Conservation (phyloP, 1,139 yeast species). For the Yamadazyma diospyri region DNA sequence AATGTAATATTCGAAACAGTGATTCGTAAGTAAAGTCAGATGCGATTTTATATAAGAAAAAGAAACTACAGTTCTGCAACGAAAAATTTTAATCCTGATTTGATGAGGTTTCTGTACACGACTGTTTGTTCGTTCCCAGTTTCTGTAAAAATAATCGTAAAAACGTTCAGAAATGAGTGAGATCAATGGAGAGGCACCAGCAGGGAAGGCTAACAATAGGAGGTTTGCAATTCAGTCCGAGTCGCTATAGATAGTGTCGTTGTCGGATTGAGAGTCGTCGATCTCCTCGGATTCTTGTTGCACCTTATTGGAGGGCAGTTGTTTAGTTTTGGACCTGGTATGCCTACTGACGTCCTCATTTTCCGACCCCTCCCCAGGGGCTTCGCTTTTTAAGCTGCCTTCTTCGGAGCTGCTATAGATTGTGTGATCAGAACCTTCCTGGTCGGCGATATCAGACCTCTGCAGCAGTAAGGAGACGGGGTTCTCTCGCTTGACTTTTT, state of each 20-base stretch:
- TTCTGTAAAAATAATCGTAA: too few species aligned
- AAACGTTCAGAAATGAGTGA: too few species aligned
- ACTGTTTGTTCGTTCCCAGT: conserved; percentile 2
- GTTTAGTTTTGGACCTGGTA: not conserved
- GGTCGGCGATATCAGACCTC: too few species aligned
- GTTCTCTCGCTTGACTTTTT: too few species aligned
- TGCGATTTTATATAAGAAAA: too few species aligned
- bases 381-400: not conserved
- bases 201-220: not conserved
- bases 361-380: not conserved
- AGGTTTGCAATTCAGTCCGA: conserved; percentile 1
- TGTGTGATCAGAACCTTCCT: conserved; percentile 2
- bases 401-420: conserved; percentile 1
- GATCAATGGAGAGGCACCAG: not conserved
- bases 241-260: conserved; percentile 4
- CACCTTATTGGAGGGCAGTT: not conserved
- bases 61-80: too few species aligned
- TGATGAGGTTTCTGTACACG: conserved; percentile 1
- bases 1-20: too few species aligned
- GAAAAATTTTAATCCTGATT: conserved; percentile 2
- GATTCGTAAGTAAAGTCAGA: too few species aligned
- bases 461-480: too few species aligned
- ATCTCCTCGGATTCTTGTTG: too few species aligned
- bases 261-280: conserved; percentile 2
- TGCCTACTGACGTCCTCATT: too few species aligned